A percentile compares a stretch with the other conserved stretches of the same genome.
Evolutionary conservation across 2,329 filamentous ascomycete genomes (phyloP).

Genomic region (Teratosphaeria epicoccoides): DNA sequence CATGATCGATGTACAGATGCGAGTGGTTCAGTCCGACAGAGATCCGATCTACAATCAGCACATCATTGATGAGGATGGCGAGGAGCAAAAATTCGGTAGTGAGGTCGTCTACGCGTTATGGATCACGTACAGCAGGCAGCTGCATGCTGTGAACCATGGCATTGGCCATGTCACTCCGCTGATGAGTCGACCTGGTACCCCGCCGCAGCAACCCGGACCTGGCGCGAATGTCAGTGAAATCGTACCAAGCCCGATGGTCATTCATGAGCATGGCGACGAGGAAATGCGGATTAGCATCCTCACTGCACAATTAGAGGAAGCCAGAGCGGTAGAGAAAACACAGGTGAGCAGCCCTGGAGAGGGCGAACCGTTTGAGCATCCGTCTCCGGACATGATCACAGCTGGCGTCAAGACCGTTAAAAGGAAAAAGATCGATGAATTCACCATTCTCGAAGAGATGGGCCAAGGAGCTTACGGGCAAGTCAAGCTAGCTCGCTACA

Average conservation of each 20-base stretch:
- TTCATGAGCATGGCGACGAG: slow-evolving; percentile 21
- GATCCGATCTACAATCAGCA: slow-evolving; percentile 49
- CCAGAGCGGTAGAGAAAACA: slow-evolving; percentile 10
- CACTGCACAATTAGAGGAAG: slow-evolving; percentile 36
- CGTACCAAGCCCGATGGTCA: slow-evolving; percentile 21
- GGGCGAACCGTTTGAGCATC: slow-evolving; percentile 29
- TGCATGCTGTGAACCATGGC: slow-evolving; percentile 62
- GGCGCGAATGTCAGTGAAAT: slow-evolving; percentile 10
- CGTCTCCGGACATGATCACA: slow-evolving; percentile 25
- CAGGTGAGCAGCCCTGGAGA: slow-evolving; percentile 10
- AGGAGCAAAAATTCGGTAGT: slow-evolving; percentile 29
- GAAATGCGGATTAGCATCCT: slow-evolving; percentile 37
- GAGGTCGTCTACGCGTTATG: slow-evolving; percentile 91
- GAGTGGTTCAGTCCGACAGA: slow-evolving; percentile 83
- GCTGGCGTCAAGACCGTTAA: slow-evolving; percentile 22
- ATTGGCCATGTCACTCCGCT: slow-evolving; percentile 54
- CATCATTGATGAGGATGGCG: slow-evolving; percentile 53
- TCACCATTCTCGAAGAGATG: slow-evolving; percentile 93
- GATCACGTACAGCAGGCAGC: slow-evolving; percentile 91
- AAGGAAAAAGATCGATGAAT: slow-evolving; percentile 84
- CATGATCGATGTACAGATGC: slow-evolving; percentile 91
- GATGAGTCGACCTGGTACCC: slow-evolving; percentile 55
- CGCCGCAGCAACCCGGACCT: slow-evolving; percentile 56
- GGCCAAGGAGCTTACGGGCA: slow-evolving; percentile 96
- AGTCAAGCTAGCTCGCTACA: slow-evolving; percentile 86